Base-by-base conservation (phyloP, 371 early-diverging fungal species). In the Mortierella sp. region DNA sequence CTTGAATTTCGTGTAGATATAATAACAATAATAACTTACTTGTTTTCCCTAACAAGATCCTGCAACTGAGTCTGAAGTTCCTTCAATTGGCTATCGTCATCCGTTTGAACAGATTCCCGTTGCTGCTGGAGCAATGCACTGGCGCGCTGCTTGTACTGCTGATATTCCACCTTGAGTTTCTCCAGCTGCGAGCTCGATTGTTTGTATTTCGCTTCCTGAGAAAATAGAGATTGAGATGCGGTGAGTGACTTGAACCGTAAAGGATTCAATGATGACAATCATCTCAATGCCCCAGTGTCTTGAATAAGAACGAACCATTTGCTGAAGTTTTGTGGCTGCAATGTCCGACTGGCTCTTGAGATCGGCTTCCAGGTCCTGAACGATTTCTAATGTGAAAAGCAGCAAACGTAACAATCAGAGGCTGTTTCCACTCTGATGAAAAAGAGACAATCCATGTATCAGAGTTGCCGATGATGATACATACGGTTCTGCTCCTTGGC, bases 91-190 rank as follows among this genome's bases (percentile, higher is more conserved):
- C 80, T 69, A 43, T 78, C 77, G 14, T 82, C 69, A 70, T 89
- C 88, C 13, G 79, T 54, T 11, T 79, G 75, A 11, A 85, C 80
- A 4, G 83, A 71, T n/a, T 78, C 82, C 31, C 77, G 87, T 64
- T 89, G 91, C 75, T 91, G 88, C 54, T 92, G 88, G 6, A 93
- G 76, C 44, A 93, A 74, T n/a, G 88, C 75, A 50, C 88, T 88
- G 10, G 93, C 93, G 14, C 93, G 87, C 72, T 90, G 90, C 76
- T 92, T 92, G 75, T 93, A 93, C 73, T 91, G 92, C n/a, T 90
- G 90, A 82, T 89, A 92, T 69, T 92, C 90, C 21, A 70, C 76
- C 34, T 90, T 89, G 11, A 88, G 81, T 50, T 89, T 90, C 34
- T 88, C 88, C 3, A 90, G 67, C 50, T 93, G 92, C 24, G 76